Evolutionary conservation across 805 yeast genomes (phyloP), one percentile per base, ranked within the genome.

Genomic region (Saccharomyces kudriavzevii): DNA sequence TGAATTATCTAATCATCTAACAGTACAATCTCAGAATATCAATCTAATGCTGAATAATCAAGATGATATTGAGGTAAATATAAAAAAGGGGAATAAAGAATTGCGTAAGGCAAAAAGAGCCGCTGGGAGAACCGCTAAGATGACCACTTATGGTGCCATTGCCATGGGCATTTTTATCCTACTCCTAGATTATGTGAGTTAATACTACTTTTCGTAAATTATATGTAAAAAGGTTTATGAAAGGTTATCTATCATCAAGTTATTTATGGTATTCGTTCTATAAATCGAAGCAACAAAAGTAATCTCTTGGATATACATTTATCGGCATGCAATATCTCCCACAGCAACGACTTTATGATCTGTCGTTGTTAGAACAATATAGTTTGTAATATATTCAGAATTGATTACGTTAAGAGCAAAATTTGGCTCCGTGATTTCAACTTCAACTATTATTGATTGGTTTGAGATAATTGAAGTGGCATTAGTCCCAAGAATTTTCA

Each of bases 1-100:
- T 25, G 94, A 88, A 63, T 74, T 90, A 52, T 77, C 88, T 11
- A 74, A 83, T 52, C 96, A 91, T 65, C 73, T 90, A 49, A 80
- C 81, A 25, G 68, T 80, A 1, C 97, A 90, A 69, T 81, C 85
- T 5, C 85, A 85, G 51, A 83, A 80, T 65, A 85, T 90, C 14
- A 75, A 79, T 49, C 73, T 75, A 43, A 72, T 90, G 57, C 68
- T 82, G 49, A 85, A 83, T 54, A 83, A 83, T 56, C 91, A 87
- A 56, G 82, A 81, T 56, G 81, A 81, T 56, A 80, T 88, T 1
- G 79, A 82, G 52, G 61, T 76, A 5, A 89, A 90, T 57, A 80
- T 90, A 24, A 70, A 72, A 22, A 74, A 79, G 66, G 96, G 96
- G 31, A 90, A 89, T 68, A 74, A 77, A 56, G 84, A 83, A 56